These are phyloP conservation scores for Oemleria cerasiformis DNA, from an alignment of 306 rosid genomes.

Conservation along the genomic window DNA sequence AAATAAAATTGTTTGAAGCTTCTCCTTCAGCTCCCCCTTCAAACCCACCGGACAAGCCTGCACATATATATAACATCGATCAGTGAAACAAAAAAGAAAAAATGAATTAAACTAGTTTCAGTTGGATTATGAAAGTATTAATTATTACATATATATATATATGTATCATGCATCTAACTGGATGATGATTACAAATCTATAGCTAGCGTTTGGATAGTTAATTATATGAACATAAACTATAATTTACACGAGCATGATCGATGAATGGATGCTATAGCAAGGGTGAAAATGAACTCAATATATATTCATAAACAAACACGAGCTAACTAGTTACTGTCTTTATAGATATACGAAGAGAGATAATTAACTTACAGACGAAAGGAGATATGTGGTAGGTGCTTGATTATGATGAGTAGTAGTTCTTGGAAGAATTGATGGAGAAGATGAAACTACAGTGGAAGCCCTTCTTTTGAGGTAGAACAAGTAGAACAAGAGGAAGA, in stretches of 20 bases:
- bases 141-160: too few relatives aligned
- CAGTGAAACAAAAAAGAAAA: too few relatives aligned
- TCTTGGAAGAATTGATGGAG: slow-evolving; percentile 42
- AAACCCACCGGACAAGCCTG: slow-evolving; percentile 60
- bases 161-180: too few relatives aligned
- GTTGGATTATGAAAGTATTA: too few relatives aligned
- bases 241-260: neutral
- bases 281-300: neutral
- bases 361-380: slow-evolving; percentile 43
- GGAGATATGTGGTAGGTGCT: slow-evolving; percentile 19
- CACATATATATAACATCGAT: neutral
- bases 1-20: slow-evolving; percentile 60
- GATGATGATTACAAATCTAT: too few relatives aligned
- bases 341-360: too few relatives aligned
- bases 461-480: slow-evolving; percentile 89
- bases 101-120: too few relatives aligned
- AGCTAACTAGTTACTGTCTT: too few relatives aligned
- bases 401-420: slow-evolving; percentile 24
- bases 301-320: neutral
- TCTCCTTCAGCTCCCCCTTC: slow-evolving; percentile 52
- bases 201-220: neutral
- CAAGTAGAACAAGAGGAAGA: slow-evolving; percentile 70
- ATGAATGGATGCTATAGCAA: neutral
- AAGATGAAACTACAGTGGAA: slow-evolving; percentile 45
- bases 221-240: neutral